Evolutionary conservation across 441 rosid species (phyloP).

Genomic region (Pelargonium cotyledonis): DNA sequence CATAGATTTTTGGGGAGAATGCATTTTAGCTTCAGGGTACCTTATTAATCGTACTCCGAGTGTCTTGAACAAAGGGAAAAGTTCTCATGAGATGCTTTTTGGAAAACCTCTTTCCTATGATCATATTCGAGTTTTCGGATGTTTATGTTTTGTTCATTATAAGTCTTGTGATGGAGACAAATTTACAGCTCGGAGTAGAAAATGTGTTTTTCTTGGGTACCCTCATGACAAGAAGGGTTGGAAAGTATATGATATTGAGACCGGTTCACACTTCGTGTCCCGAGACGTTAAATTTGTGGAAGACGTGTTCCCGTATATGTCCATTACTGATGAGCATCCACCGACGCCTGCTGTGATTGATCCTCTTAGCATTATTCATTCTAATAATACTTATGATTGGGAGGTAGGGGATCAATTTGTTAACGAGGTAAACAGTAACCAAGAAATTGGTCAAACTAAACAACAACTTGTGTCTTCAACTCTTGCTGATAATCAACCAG

Average conservation of each 20-base stretch:
- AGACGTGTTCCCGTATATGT: no score
- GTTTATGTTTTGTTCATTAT: neutral
- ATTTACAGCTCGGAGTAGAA: neutral
- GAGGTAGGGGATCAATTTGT: no score
- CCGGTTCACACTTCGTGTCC: no score
- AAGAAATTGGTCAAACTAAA: no score
- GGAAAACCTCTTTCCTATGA: neutral
- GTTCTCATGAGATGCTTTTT: neutral
- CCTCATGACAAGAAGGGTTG: conserved; percentile 17
- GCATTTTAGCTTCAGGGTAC: neutral
- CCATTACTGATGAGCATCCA: no score
- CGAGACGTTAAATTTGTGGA: no score
- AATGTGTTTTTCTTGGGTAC: conserved; percentile 11
- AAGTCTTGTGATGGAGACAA: neutral
- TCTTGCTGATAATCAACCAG: no score
- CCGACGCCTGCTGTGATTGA: no score
- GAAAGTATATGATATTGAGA: neutral
- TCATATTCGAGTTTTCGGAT: neutral
- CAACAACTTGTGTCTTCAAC: no score
- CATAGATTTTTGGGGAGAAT: neutral
- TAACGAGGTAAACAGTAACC: no score
- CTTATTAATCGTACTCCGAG: neutral
- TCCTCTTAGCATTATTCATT: no score
- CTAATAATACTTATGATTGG: no score
- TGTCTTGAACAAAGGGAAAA: neutral